These are phyloP conservation scores for Pichia pseudocactophila DNA, from an alignment of 805 yeast genomes.

Conservation along the genomic window DNA sequence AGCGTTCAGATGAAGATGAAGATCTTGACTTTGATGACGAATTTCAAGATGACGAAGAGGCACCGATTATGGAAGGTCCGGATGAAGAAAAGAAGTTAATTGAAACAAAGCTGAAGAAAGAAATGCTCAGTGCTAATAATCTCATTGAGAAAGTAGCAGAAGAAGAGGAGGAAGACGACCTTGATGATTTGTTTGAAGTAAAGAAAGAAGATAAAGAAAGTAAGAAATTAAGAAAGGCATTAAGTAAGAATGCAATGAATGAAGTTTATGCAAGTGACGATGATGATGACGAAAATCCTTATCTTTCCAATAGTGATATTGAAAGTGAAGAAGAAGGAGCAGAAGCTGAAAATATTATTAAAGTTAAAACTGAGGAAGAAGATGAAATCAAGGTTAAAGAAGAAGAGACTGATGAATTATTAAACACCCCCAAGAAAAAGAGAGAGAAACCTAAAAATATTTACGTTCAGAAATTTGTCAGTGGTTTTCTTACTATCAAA, in stretches of 20 bases:
- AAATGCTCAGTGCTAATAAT: constrained; percentile 75
- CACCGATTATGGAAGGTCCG: constrained; percentile 92
- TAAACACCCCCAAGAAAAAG: constrained; percentile 8
- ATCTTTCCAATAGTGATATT: constrained; percentile 60
- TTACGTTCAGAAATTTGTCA: constrained; percentile 33
- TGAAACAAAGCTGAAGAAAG: constrained; percentile 73
- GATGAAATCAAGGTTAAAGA: constrained; percentile 19
- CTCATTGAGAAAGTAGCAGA: constrained; percentile 53
- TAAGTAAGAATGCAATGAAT: constrained; percentile 77
- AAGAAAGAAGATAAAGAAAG: constrained; percentile 88
- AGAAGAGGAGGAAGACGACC: constrained; percentile 51
- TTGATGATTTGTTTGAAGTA: constrained; percentile 60
- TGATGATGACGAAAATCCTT: constrained; percentile 66
- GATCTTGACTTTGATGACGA: constrained; percentile 94
- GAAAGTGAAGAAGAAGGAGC: constrained; percentile 43
- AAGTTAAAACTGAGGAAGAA: constrained; percentile 30
- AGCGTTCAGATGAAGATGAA: constrained; percentile 63
- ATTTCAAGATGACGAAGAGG: constrained; percentile 98
- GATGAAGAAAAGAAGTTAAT: constrained; percentile 91
- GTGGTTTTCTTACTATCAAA: constrained; percentile 53
- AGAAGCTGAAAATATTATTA: constrained; percentile 18
- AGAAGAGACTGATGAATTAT: constrained; percentile 14
- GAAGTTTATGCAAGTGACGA: constrained; percentile 86
- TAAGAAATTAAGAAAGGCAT: constrained; percentile 70
- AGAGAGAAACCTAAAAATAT: constrained; percentile 17